Evolutionary conservation across 176 grass and related monocot species (phyloP).

Genomic region (Rhynchospora tenuis): DNA sequence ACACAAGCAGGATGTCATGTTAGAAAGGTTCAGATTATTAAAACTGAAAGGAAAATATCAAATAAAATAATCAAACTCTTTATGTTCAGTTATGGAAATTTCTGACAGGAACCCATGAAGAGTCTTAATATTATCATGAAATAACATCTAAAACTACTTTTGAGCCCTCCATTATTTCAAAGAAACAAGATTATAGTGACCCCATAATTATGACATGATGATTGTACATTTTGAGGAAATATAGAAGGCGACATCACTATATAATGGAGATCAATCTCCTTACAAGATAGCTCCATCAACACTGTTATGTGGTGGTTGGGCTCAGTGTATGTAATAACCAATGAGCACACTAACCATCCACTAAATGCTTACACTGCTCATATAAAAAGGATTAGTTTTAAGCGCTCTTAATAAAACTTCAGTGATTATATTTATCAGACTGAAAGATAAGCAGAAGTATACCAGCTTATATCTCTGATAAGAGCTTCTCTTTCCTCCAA

Average conservation of each 20-base stretch:
- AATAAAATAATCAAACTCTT: neutral
- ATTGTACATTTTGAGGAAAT: neutral
- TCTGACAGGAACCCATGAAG: neutral
- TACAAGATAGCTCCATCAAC: neutral
- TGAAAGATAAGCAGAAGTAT: slow-evolving; percentile 11
- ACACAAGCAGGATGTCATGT: neutral
- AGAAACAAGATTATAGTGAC: neutral
- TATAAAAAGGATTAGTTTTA: neutral
- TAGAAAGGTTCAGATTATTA: neutral
- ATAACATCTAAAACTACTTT: neutral
- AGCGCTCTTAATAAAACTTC: neutral
- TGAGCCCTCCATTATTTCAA: neutral
- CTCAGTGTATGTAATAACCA: neutral
- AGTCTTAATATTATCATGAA: neutral
- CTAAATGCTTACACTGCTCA: neutral
- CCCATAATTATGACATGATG: neutral
- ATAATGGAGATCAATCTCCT: neutral
- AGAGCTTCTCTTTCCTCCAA: slow-evolving; percentile 83
- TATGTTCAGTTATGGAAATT: neutral
- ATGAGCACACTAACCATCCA: neutral
- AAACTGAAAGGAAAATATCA: neutral
- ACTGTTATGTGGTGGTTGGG: neutral
- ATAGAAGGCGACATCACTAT: neutral
- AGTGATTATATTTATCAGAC: neutral
- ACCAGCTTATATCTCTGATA: slow-evolving; percentile 90